Conservation (phyloP, 257 asterid genomes). For the Buddleja alternifolia region DNA sequence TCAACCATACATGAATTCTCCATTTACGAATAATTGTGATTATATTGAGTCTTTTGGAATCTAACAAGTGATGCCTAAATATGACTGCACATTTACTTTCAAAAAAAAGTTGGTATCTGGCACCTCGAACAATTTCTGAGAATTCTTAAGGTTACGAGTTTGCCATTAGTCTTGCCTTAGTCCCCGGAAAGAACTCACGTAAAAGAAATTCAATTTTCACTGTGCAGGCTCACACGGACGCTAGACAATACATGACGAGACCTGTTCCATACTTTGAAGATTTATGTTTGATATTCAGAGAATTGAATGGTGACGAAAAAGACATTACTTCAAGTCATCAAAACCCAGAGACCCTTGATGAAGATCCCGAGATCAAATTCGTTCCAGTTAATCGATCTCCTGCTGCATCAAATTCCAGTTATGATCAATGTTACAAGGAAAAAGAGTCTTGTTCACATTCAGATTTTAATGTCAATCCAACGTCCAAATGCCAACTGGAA, state of each 20-base stretch:
- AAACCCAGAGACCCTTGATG: conserved; percentile 14
- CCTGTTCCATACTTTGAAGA: conserved; percentile 36
- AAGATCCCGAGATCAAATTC: conserved; percentile 12
- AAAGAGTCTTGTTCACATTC: conserved; percentile 24
- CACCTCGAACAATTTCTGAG: too few species aligned
- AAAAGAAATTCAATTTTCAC: conserved; percentile 14
- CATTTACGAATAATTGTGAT: too few species aligned
- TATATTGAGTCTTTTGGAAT: too few species aligned
- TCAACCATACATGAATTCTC: too few species aligned
- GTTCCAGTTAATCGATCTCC: conserved; percentile 28
- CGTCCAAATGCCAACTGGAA: conserved; percentile 26
- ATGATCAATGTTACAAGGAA: conserved; percentile 15
- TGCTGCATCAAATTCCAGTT: conserved; percentile 30
- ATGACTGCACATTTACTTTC: too few species aligned
- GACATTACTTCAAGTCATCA: conserved; percentile 25
- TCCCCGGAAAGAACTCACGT: background rate
- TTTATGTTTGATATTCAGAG: conserved; percentile 37
- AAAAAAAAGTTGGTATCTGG: too few species aligned
- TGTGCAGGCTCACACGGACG: conserved; percentile 39
- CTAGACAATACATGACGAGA: conserved; percentile 41
- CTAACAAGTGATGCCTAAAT: too few species aligned
- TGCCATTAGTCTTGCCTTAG: too few species aligned
- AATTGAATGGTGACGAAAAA: conserved; percentile 27
- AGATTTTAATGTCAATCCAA: conserved; percentile 3
- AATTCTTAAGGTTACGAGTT: too few species aligned